Evolutionary conservation across 192 early-diverging fungal genomes (phyloP), one percentile per base, ranked within the genome.

Genomic region (Backusella circina): DNA sequence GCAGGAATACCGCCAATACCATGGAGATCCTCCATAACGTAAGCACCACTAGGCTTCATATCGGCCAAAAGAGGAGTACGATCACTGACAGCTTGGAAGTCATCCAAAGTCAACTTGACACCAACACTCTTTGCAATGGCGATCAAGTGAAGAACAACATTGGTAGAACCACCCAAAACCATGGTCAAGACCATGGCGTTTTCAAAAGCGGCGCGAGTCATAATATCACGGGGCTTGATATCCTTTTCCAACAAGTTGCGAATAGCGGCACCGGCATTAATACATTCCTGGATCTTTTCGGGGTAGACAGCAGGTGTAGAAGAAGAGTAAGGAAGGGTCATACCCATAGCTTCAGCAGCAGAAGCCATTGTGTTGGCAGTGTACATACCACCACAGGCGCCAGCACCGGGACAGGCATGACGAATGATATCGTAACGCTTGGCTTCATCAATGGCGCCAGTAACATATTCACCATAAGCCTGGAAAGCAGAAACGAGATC

Each of bases 401-500:
- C 98, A 38, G 97, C 89, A 35, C 98, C 98, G 1, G 93, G 92
- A 70, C 93, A 95, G 13, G 93, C 82, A 71, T 93, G 72, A 31
- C 88, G 87, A 37, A 95, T 86, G 66, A 90, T 88, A 69, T 93
- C 91, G 44, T 83, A 80, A 44, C 97, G 90, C 84, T 96, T 88
- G 31, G 93, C 92, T 77, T 99, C 95, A 66, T 87, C 88, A 80
- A 98, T 98, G 30, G 88, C 90, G 31, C 98, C 98, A 15, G 96
- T 82, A 72, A 99, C 86, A 80, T 91, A 98, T 77, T 94, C 92
- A 18, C 98, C 98, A 77, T 97, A 98, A 21, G 89, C 85, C 84
- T 99, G 96, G 89, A 99, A 99, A 47, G 97, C 97, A 65, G 96
- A 97, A 54, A 98, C 95, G 74, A 99, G 88, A 85, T 99, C 98